Evolutionary conservation across 208 protist species (phyloP).

Genomic region (Trypanosoma scelopori): DNA sequence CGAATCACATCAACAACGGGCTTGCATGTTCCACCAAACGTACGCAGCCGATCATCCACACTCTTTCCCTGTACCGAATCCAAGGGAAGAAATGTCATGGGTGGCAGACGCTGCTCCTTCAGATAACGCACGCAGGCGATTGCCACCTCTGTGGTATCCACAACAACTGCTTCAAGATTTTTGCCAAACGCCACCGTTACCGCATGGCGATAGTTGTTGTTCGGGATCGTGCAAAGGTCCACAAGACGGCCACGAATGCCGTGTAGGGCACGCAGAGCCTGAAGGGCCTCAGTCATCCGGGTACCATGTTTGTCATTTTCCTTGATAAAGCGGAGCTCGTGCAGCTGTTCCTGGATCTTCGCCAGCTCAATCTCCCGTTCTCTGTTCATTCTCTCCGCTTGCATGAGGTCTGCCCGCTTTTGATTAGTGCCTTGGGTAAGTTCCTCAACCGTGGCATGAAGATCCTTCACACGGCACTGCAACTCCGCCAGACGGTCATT

Average conservation of each 20-base stretch:
- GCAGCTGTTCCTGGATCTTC: constrained; percentile 87
- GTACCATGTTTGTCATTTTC: constrained; percentile 78
- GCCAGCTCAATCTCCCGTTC: constrained; percentile 80
- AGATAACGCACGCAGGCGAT: constrained; percentile 96
- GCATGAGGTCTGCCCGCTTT: constrained; percentile 35
- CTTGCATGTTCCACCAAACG: constrained; percentile 89
- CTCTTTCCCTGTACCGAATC: constrained; percentile 86
- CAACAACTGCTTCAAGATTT: constrained; percentile 96
- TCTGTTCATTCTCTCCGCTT: constrained; percentile 56
- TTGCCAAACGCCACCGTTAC: constrained; percentile 96
- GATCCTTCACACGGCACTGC: constrained; percentile 49
- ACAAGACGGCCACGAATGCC: constrained; percentile 88
- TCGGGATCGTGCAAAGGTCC: constrained; percentile 93
- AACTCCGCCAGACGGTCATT: constrained; percentile 47
- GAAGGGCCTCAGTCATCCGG: constrained; percentile 81
- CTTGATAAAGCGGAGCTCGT: constrained; percentile 81
- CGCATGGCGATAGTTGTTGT: constrained; percentile 92
- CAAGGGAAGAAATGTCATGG: constrained; percentile 96
- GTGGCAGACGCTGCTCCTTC: constrained; percentile 92
- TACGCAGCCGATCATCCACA: constrained; percentile 90
- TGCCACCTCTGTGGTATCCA: constrained; percentile 92
- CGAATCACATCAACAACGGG: constrained; percentile 94
- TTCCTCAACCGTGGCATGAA: constrained; percentile 35
- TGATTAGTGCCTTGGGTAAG: constrained; percentile 46
- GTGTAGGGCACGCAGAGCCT: constrained; percentile 90